A percentile compares a stretch with the other conserved stretches of the same genome.
Evolutionary conservation across 2,329 filamentous ascomycete genomes (phyloP).

Genomic region (Fusarium fujikuroi): DNA sequence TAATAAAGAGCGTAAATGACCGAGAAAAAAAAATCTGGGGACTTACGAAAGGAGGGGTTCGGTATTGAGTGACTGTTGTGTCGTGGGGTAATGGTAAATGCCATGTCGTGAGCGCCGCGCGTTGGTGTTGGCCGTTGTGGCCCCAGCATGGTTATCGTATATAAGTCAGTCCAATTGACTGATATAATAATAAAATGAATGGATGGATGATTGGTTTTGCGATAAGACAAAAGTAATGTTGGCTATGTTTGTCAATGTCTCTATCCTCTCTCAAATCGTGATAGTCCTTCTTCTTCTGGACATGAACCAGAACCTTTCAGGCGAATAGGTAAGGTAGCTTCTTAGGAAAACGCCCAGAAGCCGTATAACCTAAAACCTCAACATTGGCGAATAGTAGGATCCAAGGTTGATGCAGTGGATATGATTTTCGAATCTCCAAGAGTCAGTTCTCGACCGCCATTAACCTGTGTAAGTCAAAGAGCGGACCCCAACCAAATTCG

Average conservation of each 20-base stretch:
- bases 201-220: background rate
- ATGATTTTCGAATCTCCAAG: background rate
- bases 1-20: background rate
- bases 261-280: background rate
- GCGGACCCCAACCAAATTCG: conserved; percentile 14
- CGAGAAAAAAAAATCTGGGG: conserved; percentile 15
- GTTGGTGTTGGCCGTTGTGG: conserved; percentile 36
- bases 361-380: background rate
- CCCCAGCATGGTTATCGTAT: conserved; percentile 31
- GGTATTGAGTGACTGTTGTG: conserved; percentile 50
- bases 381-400: background rate
- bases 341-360: background rate
- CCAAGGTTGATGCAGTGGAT: background rate
- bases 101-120: conserved; percentile 26
- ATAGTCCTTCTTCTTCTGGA: background rate
- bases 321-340: background rate
- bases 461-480: conserved; percentile 30
- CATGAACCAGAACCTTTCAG: background rate
- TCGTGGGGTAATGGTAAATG: conserved; percentile 29
- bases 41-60: conserved; percentile 64
- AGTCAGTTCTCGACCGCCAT: background rate
- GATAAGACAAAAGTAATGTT: background rate
- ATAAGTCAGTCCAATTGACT: conserved; percentile 14
- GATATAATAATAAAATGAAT: background rate
- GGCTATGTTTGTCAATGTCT: background rate